A percentile compares a stretch with the other conserved stretches of the same genome.
Evolutionary conservation across 1,284 basidiomycete genomes (phyloP).

Genomic region (Cryptococcus wingfieldii): DNA sequence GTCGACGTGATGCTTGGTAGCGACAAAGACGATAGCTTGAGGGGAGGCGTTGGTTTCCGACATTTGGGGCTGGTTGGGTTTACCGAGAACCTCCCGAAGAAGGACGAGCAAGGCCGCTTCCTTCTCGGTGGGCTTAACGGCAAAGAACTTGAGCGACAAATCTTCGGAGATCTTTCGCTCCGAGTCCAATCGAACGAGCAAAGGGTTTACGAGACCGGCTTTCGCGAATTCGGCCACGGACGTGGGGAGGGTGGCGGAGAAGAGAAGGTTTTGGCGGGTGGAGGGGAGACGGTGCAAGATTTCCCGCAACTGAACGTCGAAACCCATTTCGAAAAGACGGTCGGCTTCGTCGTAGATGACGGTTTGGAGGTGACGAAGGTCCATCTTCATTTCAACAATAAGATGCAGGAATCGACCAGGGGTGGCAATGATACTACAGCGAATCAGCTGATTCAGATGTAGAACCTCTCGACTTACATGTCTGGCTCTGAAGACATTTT

Average conservation of each 20-base stretch:
- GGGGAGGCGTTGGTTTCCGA: constrained; percentile 48
- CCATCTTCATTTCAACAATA: constrained; percentile 93
- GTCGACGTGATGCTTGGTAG: constrained; percentile 99
- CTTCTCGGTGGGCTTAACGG: constrained; percentile 88
- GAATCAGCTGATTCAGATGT: not conserved
- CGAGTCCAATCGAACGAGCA: constrained; percentile 88
- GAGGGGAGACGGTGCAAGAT: constrained; percentile 82
- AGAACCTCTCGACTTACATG: constrained; percentile 59
- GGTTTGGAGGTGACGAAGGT: constrained; percentile 81
- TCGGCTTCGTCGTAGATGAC: constrained; percentile 99
- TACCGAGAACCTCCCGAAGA: constrained; percentile 78
- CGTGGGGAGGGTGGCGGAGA: constrained; percentile 94
- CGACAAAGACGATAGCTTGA: constrained; percentile 91
- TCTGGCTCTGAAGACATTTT: constrained; percentile 93
- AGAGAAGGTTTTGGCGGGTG: constrained; percentile 84
- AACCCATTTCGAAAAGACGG: constrained; percentile 96
- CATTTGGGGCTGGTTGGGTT: constrained; percentile 58
- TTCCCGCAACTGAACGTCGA: constrained; percentile 85
- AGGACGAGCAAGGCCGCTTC: constrained; percentile 84
- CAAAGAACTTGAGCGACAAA: constrained; percentile 90
- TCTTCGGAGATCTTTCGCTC: constrained; percentile 95
- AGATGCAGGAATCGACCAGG: constrained; percentile 95
- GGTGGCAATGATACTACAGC: constrained; percentile 81
- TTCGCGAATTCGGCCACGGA: constrained; percentile 96
- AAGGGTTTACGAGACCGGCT: constrained; percentile 89